These are phyloP conservation scores for Dalbergia cochinchinensis DNA, from an alignment of 306 rosid genomes.

Conservation along the genomic window DNA sequence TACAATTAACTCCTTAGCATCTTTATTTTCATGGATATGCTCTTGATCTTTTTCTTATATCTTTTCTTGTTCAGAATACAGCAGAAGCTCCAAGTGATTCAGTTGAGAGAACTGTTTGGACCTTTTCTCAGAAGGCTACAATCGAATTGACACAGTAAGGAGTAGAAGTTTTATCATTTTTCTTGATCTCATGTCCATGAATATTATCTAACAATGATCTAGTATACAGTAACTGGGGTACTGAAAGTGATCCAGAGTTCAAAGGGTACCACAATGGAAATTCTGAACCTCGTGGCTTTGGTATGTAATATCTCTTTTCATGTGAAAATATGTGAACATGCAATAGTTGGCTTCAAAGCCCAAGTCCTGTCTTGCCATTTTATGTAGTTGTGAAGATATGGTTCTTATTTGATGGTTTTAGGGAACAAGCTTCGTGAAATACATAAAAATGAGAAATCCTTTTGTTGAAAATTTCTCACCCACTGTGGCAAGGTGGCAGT, in stretches of 20 bases:
- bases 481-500: neutral
- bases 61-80: slow-evolving; percentile 59
- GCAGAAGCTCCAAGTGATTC: slow-evolving; percentile 70
- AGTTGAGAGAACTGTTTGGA: slow-evolving; percentile 86
- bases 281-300: slow-evolving; percentile 97
- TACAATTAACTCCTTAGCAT: neutral
- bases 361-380: slow-evolving; percentile 9
- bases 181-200: neutral
- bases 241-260: slow-evolving; percentile 95
- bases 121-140: slow-evolving; percentile 88
- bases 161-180: slow-evolving; percentile 2
- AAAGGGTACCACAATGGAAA: slow-evolving; percentile 99
- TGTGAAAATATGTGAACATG: slow-evolving; percentile 1
- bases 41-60: slow-evolving; percentile 32
- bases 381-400: neutral
- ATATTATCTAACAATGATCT: slow-evolving; percentile 44
- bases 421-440: slow-evolving; percentile 20
- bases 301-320: slow-evolving; percentile 52
- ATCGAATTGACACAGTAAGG: slow-evolving; percentile 93
- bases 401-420: slow-evolving; percentile 18
- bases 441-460: neutral
- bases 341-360: slow-evolving; percentile 24
- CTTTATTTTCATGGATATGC: slow-evolving; percentile 30
- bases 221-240: slow-evolving; percentile 89
- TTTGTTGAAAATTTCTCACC: neutral